These are phyloP conservation scores for Hyphopichia pseudoburtonii DNA, from an alignment of 1,139 yeast genomes.

Conservation along the genomic window DNA sequence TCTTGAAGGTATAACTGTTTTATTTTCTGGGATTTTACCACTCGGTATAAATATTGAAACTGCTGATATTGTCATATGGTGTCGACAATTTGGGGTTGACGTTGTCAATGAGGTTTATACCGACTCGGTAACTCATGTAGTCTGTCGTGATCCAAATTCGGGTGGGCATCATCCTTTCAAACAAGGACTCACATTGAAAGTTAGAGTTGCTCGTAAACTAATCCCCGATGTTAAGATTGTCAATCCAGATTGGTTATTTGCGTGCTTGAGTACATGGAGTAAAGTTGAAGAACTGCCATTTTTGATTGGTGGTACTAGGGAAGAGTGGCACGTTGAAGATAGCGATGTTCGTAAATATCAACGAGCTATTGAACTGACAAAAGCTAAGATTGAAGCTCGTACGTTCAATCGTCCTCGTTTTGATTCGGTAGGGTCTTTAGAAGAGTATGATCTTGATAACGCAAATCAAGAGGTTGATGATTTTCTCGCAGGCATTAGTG, in stretches of 20 bases:
- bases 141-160: slow-evolving; percentile 72
- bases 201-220: slow-evolving; percentile 65
- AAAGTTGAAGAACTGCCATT: slow-evolving; percentile 65
- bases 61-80: slow-evolving; percentile 90
- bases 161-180: slow-evolving; percentile 38
- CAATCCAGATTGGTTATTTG: slow-evolving; percentile 91
- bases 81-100: slow-evolving; percentile 85
- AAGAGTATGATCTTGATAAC: slow-evolving; percentile 51
- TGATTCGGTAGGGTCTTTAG: slow-evolving; percentile 32
- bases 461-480: slow-evolving; percentile 62
- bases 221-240: slow-evolving; percentile 74
- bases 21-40: slow-evolving; percentile 87
- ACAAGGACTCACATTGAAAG: slow-evolving; percentile 61
- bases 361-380: slow-evolving; percentile 26
- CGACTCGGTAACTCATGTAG: slow-evolving; percentile 77
- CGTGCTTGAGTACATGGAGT: slow-evolving; percentile 78
- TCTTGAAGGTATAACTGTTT: slow-evolving; percentile 65
- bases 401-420: slow-evolving; percentile 18
- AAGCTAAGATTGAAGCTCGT: slow-evolving; percentile 11
- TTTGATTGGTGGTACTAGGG: slow-evolving; percentile 46
- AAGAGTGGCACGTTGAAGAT: slow-evolving; percentile 42
- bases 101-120: slow-evolving; percentile 74
- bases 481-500: slow-evolving; percentile 56
- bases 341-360: slow-evolving; percentile 46
- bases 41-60: slow-evolving; percentile 66